Percentiles rank a stretch among this genome's conserved stretches.
Evolutionary conservation across 208 protist species (phyloP).

Genomic region (Wallacemonas sp.): DNA sequence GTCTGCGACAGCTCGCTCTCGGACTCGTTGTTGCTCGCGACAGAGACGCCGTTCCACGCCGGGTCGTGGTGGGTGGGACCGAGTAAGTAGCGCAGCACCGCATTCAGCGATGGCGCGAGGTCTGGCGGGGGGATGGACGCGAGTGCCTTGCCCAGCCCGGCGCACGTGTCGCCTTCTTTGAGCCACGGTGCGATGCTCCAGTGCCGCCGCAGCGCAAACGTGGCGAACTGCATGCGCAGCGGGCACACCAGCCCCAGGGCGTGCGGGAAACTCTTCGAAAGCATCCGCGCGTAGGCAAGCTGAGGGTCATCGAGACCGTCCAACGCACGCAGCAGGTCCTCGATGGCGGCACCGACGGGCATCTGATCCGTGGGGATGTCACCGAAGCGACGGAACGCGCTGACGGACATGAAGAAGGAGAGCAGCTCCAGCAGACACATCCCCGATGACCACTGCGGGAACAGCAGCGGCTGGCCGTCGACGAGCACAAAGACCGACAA

Average conservation of each 20-base stretch:
- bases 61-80: conserved; percentile 18
- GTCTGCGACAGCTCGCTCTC: conserved; percentile 14
- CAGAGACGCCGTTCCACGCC: background rate
- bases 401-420: conserved; percentile 42
- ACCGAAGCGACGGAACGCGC: conserved; percentile 38
- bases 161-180: conserved; percentile 3
- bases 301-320: conserved; percentile 24
- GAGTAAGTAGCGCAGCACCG: conserved; percentile 26
- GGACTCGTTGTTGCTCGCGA: background rate
- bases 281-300: conserved; percentile 43
- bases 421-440: conserved; percentile 52
- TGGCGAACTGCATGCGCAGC: conserved; percentile 40
- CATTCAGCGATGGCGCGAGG: conserved; percentile 18
- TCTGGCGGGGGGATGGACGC: conserved; percentile 10
- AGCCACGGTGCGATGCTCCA: conserved; percentile 23
- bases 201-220: conserved; percentile 29
- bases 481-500: conserved; percentile 54
- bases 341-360: background rate
- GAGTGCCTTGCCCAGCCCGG: background rate
- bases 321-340: conserved; percentile 24
- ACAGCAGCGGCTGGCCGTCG: conserved; percentile 46
- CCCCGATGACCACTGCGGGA: conserved; percentile 22
- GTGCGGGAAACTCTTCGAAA: conserved; percentile 44
- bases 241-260: conserved; percentile 40
- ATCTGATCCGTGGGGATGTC: conserved; percentile 17